Base-by-base conservation (phyloP, 2,329 filamentous ascomycete genomes). In the Microsporum audouinii region DNA sequence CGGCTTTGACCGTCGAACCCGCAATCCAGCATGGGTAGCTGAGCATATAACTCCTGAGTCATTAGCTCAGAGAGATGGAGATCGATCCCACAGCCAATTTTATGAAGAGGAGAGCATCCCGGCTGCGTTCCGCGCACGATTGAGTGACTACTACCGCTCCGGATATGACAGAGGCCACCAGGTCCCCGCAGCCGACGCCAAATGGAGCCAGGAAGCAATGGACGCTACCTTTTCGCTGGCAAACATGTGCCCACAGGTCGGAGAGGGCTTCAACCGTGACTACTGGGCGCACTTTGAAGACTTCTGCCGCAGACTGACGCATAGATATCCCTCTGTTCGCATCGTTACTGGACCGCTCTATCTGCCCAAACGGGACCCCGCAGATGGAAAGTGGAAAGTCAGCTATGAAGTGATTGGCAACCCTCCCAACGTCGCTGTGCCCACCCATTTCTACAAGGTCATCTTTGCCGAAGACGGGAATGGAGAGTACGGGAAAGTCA, bases 281-380 rank as follows among this genome's bases (percentile, higher is more conserved):
- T 99, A 99, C 82, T 99, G 94, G 94, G 88, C 94, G 41, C 94
- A 99, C 74, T 91, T 99, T 67, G 94, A 99, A 77, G 92, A 96
- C 71, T 99, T 97, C 71, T 96, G 92, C 77, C 84, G 94, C 7
- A 80, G 90, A 17, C 79, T 99, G 66, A 92, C 91, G 0, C 77
- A 79, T 55, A 82, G 79, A 60, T 99, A 96, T 71, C 91, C 92
- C 0, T 88, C 84, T 47, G 92, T 99, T 31, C 83, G 94, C 64
- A 87, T 97, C 67, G 89, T 96, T 61, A 99, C 94, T 0, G 94
- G 94, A 0, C 94, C 94, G 2, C 77, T 99, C 49, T 99, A 99
- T 76, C 82, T 99, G 27, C 94, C 94, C 7, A 88, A 88, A 73
- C 84, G 86, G 63, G 90, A 96, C 66, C 80, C 85, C 3, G 76